phyloP scores from a whole-genome alignment of 768 basidiomycete genomes.

The Pulveroboletus ravenelii region DNA sequence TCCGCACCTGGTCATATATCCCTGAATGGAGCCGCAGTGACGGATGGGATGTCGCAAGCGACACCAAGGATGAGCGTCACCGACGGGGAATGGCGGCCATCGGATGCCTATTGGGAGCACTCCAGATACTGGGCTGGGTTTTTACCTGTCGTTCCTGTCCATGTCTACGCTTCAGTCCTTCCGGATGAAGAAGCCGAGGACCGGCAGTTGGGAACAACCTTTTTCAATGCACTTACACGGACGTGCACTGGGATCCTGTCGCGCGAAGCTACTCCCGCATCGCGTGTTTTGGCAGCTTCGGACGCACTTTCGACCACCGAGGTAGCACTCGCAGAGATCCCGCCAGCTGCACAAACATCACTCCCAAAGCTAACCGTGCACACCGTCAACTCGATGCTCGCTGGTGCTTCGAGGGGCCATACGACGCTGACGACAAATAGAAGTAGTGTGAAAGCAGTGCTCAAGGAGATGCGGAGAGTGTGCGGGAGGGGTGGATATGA shows the following conservation, averaged over 20 bases:
- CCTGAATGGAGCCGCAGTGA: neutral
- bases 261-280: constrained; percentile 30
- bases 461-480: constrained; percentile 54
- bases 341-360: constrained; percentile 48
- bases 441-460: constrained; percentile 68
- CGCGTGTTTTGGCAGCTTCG: neutral
- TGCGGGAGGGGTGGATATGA: neutral
- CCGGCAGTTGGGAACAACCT: constrained; percentile 15
- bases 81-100: constrained; percentile 11
- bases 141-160: constrained; percentile 57
- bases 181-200: constrained; percentile 1
- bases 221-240: constrained; percentile 45
- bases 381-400: constrained; percentile 68
- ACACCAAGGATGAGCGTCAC: neutral
- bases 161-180: constrained; percentile 39
- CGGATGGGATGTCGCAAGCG: neutral
- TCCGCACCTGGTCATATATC: neutral
- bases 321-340: constrained; percentile 35
- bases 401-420: constrained; percentile 66
- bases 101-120: constrained; percentile 53
- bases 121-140: constrained; percentile 55
- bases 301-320: neutral
- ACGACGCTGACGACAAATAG: constrained; percentile 88
- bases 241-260: constrained; percentile 55
- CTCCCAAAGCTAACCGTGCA: constrained; percentile 67